phyloP scores from a whole-genome alignment of 2,329 filamentous ascomycete genomes.

The Beauveria australis region DNA sequence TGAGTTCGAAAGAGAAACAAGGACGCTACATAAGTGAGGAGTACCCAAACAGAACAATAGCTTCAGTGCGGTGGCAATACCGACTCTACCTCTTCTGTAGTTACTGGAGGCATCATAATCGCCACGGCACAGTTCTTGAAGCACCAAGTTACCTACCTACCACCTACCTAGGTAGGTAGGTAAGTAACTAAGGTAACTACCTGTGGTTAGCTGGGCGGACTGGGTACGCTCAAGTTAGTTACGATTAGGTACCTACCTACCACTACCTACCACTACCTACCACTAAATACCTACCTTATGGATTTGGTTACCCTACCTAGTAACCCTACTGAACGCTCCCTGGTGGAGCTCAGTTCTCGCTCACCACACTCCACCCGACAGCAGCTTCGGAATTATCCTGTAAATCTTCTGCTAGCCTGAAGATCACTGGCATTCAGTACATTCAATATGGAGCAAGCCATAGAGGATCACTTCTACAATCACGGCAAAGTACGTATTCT shows the following conservation, averaged over 20 bases:
- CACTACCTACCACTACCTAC: too few species aligned
- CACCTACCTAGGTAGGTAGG: too few species aligned
- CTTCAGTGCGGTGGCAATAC: not conserved
- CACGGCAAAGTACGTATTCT: slow-evolving; percentile 29
- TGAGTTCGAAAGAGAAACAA: not conserved
- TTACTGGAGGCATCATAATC: not conserved
- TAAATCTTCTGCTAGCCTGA: not conserved
- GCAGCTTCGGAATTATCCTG: not conserved
- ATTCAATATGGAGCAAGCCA: slow-evolving; percentile 35
- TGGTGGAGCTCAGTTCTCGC: not conserved
- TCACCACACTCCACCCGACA: not conserved
- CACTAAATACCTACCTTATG: too few species aligned
- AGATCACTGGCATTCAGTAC: not conserved
- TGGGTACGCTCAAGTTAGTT: too few species aligned
- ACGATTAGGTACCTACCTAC: too few species aligned
- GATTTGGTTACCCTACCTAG: too few species aligned
- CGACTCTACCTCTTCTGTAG: too few species aligned
- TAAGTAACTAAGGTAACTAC: too few species aligned
- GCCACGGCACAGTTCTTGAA: too few species aligned
- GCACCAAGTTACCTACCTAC: too few species aligned
- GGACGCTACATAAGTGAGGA: not conserved
- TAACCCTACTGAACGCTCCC: not conserved
- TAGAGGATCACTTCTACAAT: slow-evolving; percentile 40
- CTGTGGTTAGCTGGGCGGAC: too few species aligned
- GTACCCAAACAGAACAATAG: not conserved